These are phyloP conservation scores for Typha latifolia DNA, from an alignment of 176 grass and related monocot species.

Conservation along the genomic window DNA sequence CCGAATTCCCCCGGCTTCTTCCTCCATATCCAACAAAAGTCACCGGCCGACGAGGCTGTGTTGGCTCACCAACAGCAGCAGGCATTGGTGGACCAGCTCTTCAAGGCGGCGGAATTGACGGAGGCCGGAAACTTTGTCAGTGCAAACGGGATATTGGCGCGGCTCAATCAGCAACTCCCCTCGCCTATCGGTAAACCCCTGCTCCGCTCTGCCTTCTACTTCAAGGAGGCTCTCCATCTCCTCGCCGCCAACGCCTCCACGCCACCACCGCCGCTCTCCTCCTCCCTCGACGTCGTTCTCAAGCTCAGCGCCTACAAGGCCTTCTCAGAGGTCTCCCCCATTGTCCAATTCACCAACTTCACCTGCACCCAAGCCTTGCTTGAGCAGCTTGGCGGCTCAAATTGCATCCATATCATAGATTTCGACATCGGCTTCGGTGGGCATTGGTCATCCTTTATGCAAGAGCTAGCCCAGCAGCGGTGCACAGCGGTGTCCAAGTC, in stretches of 20 bases:
- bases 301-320: conserved; percentile 71
- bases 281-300: conserved; percentile 50
- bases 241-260: conserved; percentile 4
- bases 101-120: conserved; percentile 59
- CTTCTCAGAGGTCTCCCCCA: conserved; percentile 70
- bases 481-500: too few relatives aligned
- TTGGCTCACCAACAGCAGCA: conserved; percentile 37
- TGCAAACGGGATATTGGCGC: conserved; percentile 99
- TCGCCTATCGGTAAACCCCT: conserved; percentile 71
- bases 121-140: conserved; percentile 58
- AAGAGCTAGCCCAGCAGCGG: conserved; percentile 47
- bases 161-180: conserved; percentile 99
- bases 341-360: conserved; percentile 75
- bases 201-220: conserved; percentile 84
- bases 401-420: conserved; percentile 74
- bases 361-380: conserved; percentile 69
- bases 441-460: conserved; percentile 90
- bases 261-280: neutral
- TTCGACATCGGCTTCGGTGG: conserved; percentile 69
- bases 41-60: conserved; percentile 11
- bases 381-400: conserved; percentile 39
- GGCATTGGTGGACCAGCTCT: conserved; percentile 39
- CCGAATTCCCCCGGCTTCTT: conserved; percentile 12
- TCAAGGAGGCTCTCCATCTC: conserved; percentile 73
- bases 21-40: conserved; percentile 41